phyloP scores from a whole-genome alignment of 306 rosid species.

The Rosa persica region DNA sequence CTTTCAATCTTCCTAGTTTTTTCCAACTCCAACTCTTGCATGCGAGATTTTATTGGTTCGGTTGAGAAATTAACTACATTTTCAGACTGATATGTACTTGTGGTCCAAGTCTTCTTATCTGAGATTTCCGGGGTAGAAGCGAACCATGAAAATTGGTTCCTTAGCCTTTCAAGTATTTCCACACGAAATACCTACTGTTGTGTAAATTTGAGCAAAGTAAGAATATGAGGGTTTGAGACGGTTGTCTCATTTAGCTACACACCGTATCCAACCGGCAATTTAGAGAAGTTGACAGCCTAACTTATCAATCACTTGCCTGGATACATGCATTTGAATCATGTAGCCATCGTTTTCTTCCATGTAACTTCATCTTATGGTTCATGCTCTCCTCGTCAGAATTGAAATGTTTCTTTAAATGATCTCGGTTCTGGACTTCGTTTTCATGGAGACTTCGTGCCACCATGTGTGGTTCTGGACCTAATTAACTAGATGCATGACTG shows the following conservation, averaged over 20 bases:
- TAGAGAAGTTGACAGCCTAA: neutral
- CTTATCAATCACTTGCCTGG: neutral
- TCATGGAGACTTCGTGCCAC: slow-evolving; percentile 15
- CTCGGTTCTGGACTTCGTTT: neutral
- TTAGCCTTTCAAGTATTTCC: neutral
- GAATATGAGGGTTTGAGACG: too few species aligned
- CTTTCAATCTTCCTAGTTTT: neutral
- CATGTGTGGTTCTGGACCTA: neutral
- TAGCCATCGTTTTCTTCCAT: slow-evolving; percentile 6
- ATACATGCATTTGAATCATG: neutral
- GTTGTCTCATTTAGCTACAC: neutral
- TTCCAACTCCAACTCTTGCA: neutral
- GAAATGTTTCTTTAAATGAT: neutral
- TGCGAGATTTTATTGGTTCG: neutral
- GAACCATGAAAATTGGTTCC: neutral
- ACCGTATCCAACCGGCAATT: neutral
- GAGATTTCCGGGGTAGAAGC: neutral
- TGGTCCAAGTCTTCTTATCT: neutral
- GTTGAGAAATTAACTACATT: neutral
- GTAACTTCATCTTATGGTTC: slow-evolving; percentile 8
- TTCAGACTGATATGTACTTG: neutral
- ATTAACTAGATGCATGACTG: neutral
- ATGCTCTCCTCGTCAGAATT: slow-evolving; percentile 11
- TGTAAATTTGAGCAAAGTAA: too few species aligned
- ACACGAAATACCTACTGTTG: too few species aligned